Conservation (phyloP, 768 basidiomycete species). For the Amanita subjunquillea region DNA sequence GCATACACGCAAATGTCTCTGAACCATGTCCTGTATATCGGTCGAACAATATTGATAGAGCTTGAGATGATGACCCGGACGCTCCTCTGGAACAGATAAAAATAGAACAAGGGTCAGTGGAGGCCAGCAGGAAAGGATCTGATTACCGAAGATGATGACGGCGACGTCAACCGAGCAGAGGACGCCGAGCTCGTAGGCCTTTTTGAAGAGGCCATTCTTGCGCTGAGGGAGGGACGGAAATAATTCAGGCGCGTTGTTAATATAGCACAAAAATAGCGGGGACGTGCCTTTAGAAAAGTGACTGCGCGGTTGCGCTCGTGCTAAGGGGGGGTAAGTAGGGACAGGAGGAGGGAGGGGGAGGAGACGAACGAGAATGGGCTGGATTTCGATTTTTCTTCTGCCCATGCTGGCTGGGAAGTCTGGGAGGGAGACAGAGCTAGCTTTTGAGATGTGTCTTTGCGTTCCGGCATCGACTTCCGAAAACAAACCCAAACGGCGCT, state of each 20-base stretch:
- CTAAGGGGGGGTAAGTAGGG: slow-evolving; percentile 24
- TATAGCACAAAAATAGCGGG: slow-evolving; percentile 53
- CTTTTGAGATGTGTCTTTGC: slow-evolving; percentile 3
- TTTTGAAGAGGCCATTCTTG: slow-evolving; percentile 87
- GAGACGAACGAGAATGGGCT: slow-evolving; percentile 62
- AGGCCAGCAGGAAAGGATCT: slow-evolving; percentile 6
- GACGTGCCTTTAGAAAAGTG: slow-evolving; percentile 77
- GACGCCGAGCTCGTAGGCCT: slow-evolving; percentile 85
- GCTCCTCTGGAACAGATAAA: slow-evolving; percentile 50
- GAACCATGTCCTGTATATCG: slow-evolving; percentile 60
- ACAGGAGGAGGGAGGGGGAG: slow-evolving; percentile 9
- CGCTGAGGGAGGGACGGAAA: slow-evolving; percentile 41
- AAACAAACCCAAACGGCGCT: slow-evolving; percentile 8
- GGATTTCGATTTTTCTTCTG: slow-evolving; percentile 74
- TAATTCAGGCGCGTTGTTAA: slow-evolving; percentile 25
- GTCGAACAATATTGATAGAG: slow-evolving; percentile 74
- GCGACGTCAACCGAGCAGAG: slow-evolving; percentile 84
- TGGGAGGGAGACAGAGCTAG: slow-evolving; percentile 1
- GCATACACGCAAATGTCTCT: slow-evolving; percentile 47
- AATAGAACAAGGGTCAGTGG: slow-evolving; percentile 27
- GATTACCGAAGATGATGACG: slow-evolving; percentile 68
- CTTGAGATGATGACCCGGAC: slow-evolving; percentile 70
- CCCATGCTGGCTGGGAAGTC: slow-evolving; percentile 35
- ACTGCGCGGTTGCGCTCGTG: slow-evolving; percentile 88
- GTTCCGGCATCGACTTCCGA: background rate